Evolutionary conservation across 225 moss, liverwort and hornwort genomes (phyloP).

Genomic region (Anthoceros angustus): DNA sequence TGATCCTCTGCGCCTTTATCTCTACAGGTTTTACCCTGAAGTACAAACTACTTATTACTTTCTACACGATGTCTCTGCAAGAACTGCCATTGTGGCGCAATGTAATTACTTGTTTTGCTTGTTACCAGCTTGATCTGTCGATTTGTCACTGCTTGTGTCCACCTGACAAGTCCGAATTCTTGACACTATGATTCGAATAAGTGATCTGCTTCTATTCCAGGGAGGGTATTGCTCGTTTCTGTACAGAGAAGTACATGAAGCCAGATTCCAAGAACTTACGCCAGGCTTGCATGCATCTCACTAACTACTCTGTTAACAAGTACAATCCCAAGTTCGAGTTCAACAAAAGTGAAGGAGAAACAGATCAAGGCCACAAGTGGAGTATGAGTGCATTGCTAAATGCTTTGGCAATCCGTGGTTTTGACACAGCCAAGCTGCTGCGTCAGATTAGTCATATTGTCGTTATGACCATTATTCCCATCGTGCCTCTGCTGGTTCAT

Average conservation of each 20-base stretch:
- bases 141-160: not conserved
- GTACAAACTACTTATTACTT: not conserved
- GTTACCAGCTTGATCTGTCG: too few species aligned
- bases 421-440: slow-evolving; percentile 51
- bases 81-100: too few species aligned
- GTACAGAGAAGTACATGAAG: slow-evolving; percentile 83
- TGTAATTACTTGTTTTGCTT: too few species aligned
- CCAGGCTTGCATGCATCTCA: slow-evolving; percentile 79
- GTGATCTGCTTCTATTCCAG: slow-evolving; percentile 13
- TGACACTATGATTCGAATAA: too few species aligned
- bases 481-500: slow-evolving; percentile 73
- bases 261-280: slow-evolving; percentile 55
- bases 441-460: slow-evolving; percentile 75
- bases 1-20: slow-evolving; percentile 99
- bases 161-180: not conserved
- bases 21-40: slow-evolving; percentile 84
- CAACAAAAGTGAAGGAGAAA: slow-evolving; percentile 65
- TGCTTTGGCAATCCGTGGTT: slow-evolving; percentile 49
- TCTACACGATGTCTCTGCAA: not conserved
- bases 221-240: slow-evolving; percentile 84
- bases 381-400: slow-evolving; percentile 53
- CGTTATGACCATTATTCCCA: slow-evolving; percentile 83
- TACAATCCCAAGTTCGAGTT: slow-evolving; percentile 68
- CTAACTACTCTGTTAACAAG: slow-evolving; percentile 86
- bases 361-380: slow-evolving; percentile 90